Conservation (phyloP, 2,329 filamentous ascomycete species). For the Curvularia verruculosa region DNA sequence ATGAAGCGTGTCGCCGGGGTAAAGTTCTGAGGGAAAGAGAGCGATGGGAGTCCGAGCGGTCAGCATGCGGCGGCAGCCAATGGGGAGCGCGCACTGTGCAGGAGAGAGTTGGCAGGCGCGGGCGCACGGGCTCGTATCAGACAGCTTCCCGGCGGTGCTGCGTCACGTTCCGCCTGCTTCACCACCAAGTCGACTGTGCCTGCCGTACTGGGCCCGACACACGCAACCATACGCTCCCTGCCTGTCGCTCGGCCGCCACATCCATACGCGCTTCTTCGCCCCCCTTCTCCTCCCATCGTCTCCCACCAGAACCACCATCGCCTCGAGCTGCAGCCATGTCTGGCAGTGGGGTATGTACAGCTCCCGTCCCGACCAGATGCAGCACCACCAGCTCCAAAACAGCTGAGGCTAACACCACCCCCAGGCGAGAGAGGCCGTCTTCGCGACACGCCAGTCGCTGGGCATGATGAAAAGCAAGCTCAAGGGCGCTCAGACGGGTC, state of each 20-base stretch:
- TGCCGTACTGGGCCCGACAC: slow-evolving; percentile 12
- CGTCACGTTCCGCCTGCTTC: slow-evolving; percentile 23
- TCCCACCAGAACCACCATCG: slow-evolving; percentile 3
- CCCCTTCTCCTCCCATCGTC: neutral
- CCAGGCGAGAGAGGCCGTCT: slow-evolving; percentile 93
- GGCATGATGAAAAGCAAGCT: slow-evolving; percentile 98
- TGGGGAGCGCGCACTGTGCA: slow-evolving; percentile 2
- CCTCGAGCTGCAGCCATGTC: slow-evolving; percentile 54
- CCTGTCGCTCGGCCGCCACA: slow-evolving; percentile 2
- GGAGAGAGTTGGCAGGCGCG: slow-evolving; percentile 25
- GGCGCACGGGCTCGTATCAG: slow-evolving; percentile 21
- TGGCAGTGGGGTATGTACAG: slow-evolving; percentile 57
- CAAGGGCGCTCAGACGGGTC: slow-evolving; percentile 78
- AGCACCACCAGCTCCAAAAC: slow-evolving; percentile 24
- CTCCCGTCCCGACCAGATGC: slow-evolving; percentile 6
- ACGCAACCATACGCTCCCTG: slow-evolving; percentile 2
- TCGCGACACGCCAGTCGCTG: slow-evolving; percentile 95
- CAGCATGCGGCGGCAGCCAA: slow-evolving; percentile 21
- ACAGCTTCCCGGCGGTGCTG: slow-evolving; percentile 24
- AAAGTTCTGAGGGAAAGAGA: slow-evolving; percentile 27
- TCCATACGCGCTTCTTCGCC: slow-evolving; percentile 3
- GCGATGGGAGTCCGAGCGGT: slow-evolving; percentile 19
- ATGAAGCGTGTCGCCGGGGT: slow-evolving; percentile 34
- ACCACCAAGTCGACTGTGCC: slow-evolving; percentile 9
- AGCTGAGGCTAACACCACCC: slow-evolving; percentile 29